Evolutionary conservation across 2,329 filamentous ascomycete species (phyloP).

Genomic region (Cryphonectria naterciae): DNA sequence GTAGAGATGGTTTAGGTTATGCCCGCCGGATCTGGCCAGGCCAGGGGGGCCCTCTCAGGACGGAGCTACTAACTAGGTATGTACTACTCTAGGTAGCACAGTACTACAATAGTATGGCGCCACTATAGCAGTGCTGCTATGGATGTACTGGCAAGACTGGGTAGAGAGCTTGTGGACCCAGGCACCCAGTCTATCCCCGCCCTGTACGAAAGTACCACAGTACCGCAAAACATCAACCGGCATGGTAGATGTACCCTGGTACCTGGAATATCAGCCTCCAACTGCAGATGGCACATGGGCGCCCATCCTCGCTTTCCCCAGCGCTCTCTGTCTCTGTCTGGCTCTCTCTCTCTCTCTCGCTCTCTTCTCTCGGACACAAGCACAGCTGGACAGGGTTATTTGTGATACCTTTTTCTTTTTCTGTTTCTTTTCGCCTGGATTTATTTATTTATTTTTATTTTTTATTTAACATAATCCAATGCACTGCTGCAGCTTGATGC

Average conservation of each 20-base stretch:
- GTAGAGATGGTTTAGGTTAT: neutral
- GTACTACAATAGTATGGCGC: neutral
- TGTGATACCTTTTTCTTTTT: neutral
- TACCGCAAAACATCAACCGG: neutral
- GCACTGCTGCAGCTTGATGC: neutral
- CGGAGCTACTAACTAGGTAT: neutral
- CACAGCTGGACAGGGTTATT: neutral
- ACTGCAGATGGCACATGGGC: constrained; percentile 5
- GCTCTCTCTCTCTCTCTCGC: neutral
- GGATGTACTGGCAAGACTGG: neutral
- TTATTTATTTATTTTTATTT: neutral
- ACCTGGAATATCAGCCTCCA: constrained; percentile 23
- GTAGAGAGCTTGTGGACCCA: neutral
- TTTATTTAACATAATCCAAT: neutral
- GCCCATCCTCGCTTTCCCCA: constrained; percentile 3
- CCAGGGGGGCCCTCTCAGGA: neutral
- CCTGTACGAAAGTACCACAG: neutral
- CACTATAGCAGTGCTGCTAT: neutral
- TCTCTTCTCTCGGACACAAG: no score
- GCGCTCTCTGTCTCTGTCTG: neutral
- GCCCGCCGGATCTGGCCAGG: neutral
- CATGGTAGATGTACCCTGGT: constrained; percentile 1
- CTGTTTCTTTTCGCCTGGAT: neutral
- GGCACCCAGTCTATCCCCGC: neutral
- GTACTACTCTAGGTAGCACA: neutral